These are phyloP conservation scores for Zasmidium angulare DNA, from an alignment of 2,329 filamentous ascomycete genomes.

Conservation along the genomic window DNA sequence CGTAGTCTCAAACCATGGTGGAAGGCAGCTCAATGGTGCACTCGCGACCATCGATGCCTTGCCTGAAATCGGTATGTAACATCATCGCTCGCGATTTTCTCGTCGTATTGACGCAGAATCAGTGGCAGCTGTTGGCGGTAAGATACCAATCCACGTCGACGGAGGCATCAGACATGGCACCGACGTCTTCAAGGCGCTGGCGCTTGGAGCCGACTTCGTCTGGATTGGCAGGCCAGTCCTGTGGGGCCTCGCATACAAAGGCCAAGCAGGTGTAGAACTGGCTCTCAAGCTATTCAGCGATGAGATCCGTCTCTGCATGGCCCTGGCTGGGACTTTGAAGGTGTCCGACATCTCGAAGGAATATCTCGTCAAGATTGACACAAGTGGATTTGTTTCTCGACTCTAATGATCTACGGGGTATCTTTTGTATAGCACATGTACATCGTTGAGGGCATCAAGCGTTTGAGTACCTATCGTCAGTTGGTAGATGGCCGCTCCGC, in stretches of 20 bases:
- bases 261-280: conserved; percentile 40
- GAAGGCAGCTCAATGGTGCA: conserved; percentile 58
- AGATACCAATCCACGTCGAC: conserved; percentile 63
- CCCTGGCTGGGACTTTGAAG: conserved; percentile 39
- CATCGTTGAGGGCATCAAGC: not conserved
- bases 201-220: conserved; percentile 52
- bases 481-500: too few relatives aligned
- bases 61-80: conserved; percentile 32
- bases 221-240: conserved; percentile 51
- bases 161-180: conserved; percentile 54
- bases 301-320: conserved; percentile 43
- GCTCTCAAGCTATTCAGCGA: conserved; percentile 45
- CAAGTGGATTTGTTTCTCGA: conserved; percentile 31
- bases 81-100: not conserved
- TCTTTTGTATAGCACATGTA: not conserved
- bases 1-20: conserved; percentile 59
- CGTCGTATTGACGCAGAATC: too few relatives aligned
- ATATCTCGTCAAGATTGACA: conserved; percentile 40
- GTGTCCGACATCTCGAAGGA: conserved; percentile 40
- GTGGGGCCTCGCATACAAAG: conserved; percentile 49
- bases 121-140: conserved; percentile 41
- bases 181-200: conserved; percentile 59
- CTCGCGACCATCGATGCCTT: conserved; percentile 54
- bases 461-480: not conserved
- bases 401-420: conserved; percentile 14